Evolutionary conservation across 495 filamentous ascomycete genomes (phyloP).

Genomic region (Xylaria longipes): DNA sequence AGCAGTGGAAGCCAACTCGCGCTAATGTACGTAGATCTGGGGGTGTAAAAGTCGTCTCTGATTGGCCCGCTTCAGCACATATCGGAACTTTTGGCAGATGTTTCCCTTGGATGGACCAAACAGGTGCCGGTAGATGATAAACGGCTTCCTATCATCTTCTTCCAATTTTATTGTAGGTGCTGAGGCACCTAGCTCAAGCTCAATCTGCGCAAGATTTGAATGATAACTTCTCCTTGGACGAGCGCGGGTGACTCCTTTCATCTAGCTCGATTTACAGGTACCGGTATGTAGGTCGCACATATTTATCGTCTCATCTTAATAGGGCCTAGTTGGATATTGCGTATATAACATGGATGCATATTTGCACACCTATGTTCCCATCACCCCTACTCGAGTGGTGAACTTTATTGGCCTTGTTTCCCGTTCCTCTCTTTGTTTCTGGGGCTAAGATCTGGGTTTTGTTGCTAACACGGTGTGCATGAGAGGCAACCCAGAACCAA

Average conservation of each 20-base stretch:
- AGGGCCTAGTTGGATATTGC: neutral
- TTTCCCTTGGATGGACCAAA: neutral
- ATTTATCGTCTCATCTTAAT: neutral
- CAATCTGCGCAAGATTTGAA: neutral
- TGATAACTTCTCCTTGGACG: neutral
- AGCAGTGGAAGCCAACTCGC: neutral
- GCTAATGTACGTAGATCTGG: slow-evolving; percentile 17
- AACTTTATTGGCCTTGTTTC: neutral
- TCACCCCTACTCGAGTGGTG: neutral
- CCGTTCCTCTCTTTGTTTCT: too few relatives aligned
- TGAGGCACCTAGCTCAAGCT: neutral
- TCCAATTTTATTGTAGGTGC: neutral
- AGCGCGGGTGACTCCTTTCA: neutral
- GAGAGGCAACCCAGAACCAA: neutral
- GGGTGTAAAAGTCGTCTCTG: slow-evolving; percentile 4
- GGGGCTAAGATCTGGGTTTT: neutral
- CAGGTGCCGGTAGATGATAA: neutral
- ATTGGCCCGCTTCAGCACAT: slow-evolving; percentile 11
- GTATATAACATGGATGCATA: neutral
- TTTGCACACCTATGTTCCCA: neutral
- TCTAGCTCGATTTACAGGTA: neutral
- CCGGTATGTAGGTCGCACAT: neutral
- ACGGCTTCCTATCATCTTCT: neutral
- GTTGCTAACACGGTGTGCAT: neutral
- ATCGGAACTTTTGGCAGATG: neutral